Conservation (phyloP, 495 filamentous ascomycete species). For the Acidiella bohemica region DNA sequence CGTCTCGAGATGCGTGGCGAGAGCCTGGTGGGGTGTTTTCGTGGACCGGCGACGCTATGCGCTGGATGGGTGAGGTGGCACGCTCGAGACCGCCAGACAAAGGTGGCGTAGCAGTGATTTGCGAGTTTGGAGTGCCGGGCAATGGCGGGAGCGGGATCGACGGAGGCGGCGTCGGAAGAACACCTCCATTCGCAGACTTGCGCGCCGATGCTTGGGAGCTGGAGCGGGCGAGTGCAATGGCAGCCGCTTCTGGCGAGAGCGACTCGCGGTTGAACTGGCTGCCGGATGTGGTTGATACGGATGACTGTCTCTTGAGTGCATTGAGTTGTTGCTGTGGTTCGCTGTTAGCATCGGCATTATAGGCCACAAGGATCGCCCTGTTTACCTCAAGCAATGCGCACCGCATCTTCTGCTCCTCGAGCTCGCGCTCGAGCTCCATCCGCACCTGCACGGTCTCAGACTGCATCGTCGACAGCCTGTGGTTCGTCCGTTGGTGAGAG, state of each 20-base stretch:
- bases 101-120: conserved; percentile 33
- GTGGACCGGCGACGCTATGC: conserved; percentile 17
- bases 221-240: conserved; percentile 48
- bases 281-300: conserved; percentile 12
- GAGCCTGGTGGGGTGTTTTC: conserved; percentile 33
- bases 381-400: conserved; percentile 56
- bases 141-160: conserved; percentile 90
- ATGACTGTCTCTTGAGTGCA: conserved; percentile 32
- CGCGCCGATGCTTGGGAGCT: conserved; percentile 63
- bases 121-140: conserved; percentile 37
- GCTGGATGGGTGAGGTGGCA: conserved; percentile 29
- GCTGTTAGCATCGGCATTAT: too few relatives aligned
- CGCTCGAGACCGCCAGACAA: conserved; percentile 26
- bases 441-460: conserved; percentile 48
- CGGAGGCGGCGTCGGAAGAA: conserved; percentile 72
- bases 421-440: conserved; percentile 37
- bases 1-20: conserved; percentile 71
- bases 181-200: conserved; percentile 65
- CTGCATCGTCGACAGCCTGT: conserved; percentile 58
- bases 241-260: conserved; percentile 29
- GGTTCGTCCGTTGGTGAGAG: conserved; percentile 66
- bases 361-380: too few relatives aligned
- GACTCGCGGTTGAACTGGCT: conserved; percentile 26
- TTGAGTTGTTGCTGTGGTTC: conserved; percentile 45
- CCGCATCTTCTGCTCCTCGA: conserved; percentile 50